Conservation (phyloP, 2,329 filamentous ascomycete genomes). For the Botryotinia calthae region DNA sequence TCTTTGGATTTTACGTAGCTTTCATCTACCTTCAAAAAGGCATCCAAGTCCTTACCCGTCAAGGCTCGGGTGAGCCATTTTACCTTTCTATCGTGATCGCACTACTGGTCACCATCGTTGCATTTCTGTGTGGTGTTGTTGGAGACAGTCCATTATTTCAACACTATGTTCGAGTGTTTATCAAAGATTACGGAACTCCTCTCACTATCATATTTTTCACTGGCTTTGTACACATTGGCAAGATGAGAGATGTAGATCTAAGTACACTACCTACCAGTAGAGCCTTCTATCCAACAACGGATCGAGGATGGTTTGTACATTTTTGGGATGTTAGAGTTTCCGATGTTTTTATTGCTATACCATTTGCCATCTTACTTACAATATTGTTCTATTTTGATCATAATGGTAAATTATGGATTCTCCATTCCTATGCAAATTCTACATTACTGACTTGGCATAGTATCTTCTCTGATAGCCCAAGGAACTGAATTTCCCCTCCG, state of each 20-base stretch:
- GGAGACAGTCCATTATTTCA: constrained; percentile 71
- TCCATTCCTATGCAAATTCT: neutral
- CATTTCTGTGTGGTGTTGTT: constrained; percentile 70
- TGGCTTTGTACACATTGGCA: constrained; percentile 81
- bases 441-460: constrained; percentile 43
- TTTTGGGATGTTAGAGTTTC: constrained; percentile 75
- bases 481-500: constrained; percentile 78
- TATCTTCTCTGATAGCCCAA: constrained; percentile 78
- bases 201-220: constrained; percentile 84
- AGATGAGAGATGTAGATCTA: constrained; percentile 69
- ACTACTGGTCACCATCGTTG: constrained; percentile 73
- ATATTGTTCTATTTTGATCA: constrained; percentile 90
- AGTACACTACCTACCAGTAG: constrained; percentile 71
- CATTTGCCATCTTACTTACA: constrained; percentile 79
- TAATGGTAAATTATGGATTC: constrained; percentile 56
- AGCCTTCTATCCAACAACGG: constrained; percentile 74
- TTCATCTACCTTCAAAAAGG: constrained; percentile 92
- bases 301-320: constrained; percentile 72
- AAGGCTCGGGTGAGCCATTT: constrained; percentile 64
- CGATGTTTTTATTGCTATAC: constrained; percentile 80
- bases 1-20: constrained; percentile 91
- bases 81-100: constrained; percentile 78
- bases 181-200: constrained; percentile 87
- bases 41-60: constrained; percentile 76
- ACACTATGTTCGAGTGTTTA: constrained; percentile 72